Evolutionary conservation across 192 early-diverging fungal species (phyloP).

Genomic region (Spizellomyces punctatus): DNA sequence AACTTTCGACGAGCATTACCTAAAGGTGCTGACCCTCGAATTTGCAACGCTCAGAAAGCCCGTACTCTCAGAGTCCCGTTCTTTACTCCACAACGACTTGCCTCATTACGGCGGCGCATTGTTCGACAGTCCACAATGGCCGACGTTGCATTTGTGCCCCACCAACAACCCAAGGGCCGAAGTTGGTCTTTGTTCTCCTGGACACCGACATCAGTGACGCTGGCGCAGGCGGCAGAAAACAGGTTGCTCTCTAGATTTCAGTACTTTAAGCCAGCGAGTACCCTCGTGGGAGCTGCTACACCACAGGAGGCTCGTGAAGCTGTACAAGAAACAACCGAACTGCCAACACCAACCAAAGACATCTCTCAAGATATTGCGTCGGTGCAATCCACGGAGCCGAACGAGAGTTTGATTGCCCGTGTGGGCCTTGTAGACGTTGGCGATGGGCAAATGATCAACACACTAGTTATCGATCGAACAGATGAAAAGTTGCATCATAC

Average conservation of each 20-base stretch:
- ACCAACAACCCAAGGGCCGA: not conserved
- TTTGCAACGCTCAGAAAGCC: too few species aligned
- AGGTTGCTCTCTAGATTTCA: slow-evolving; percentile 58
- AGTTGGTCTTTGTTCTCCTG: slow-evolving; percentile 41
- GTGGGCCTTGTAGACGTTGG: slow-evolving; percentile 60
- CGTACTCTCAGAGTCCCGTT: too few species aligned
- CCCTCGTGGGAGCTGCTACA: not conserved
- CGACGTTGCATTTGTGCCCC: slow-evolving; percentile 9
- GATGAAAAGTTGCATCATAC: slow-evolving; percentile 22
- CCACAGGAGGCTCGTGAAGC: not conserved
- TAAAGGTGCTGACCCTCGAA: too few species aligned
- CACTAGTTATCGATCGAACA: slow-evolving; percentile 59
- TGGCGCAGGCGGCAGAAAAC: slow-evolving; percentile 56
- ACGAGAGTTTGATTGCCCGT: slow-evolving; percentile 39
- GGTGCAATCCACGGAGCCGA: not conserved
- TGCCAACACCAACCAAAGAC: not conserved
- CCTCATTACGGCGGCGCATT: too few species aligned
- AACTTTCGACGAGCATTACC: too few species aligned
- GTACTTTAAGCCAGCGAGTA: slow-evolving; percentile 43
- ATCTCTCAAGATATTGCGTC: not conserved
- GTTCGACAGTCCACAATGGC: slow-evolving; percentile 6
- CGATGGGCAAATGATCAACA: slow-evolving; percentile 58
- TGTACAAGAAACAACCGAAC: not conserved
- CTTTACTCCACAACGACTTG: too few species aligned
- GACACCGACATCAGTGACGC: slow-evolving; percentile 29